phyloP scores from a whole-genome alignment of 805 yeast genomes.

The Clavispora santaluciae region DNA sequence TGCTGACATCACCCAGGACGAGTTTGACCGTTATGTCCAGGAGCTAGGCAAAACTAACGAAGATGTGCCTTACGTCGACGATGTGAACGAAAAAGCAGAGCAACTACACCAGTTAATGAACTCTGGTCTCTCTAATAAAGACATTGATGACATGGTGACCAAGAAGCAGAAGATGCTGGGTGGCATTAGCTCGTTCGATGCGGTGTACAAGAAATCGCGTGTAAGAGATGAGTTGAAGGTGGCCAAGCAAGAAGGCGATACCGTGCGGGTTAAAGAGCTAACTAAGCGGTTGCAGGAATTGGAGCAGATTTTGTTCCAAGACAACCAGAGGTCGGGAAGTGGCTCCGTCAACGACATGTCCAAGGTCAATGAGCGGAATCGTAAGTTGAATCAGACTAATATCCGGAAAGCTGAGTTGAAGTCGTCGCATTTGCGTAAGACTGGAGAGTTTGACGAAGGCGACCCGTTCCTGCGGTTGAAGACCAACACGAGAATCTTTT shows the following conservation, averaged over 20 bases:
- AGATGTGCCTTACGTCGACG: constrained; percentile 57
- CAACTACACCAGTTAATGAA: constrained; percentile 61
- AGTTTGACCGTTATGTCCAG: constrained; percentile 63
- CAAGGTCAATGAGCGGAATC: constrained; percentile 77
- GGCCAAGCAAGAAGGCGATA: constrained; percentile 58
- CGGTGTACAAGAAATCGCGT: constrained; percentile 69
- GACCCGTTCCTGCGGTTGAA: constrained; percentile 90
- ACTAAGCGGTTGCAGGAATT: constrained; percentile 38
- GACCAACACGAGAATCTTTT: constrained; percentile 82
- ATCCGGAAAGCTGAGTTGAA: constrained; percentile 75
- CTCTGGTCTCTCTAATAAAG: constrained; percentile 63
- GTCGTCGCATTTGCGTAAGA: constrained; percentile 51
- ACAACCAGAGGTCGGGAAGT: constrained; percentile 28
- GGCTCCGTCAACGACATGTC: constrained; percentile 48
- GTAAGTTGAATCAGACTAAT: constrained; percentile 70
- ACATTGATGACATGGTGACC: constrained; percentile 73
- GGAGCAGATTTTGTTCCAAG: constrained; percentile 41
- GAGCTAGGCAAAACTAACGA: constrained; percentile 56
- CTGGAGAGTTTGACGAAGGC: constrained; percentile 40
- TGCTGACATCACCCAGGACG: constrained; percentile 62
- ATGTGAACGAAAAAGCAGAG: constrained; percentile 58
- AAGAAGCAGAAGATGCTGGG: constrained; percentile 55
- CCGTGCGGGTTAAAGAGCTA: constrained; percentile 22
- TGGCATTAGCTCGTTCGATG: constrained; percentile 50
- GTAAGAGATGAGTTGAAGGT: constrained; percentile 70